phyloP scores from a whole-genome alignment of 495 filamentous ascomycete genomes.

The Neurospora sp. region DNA sequence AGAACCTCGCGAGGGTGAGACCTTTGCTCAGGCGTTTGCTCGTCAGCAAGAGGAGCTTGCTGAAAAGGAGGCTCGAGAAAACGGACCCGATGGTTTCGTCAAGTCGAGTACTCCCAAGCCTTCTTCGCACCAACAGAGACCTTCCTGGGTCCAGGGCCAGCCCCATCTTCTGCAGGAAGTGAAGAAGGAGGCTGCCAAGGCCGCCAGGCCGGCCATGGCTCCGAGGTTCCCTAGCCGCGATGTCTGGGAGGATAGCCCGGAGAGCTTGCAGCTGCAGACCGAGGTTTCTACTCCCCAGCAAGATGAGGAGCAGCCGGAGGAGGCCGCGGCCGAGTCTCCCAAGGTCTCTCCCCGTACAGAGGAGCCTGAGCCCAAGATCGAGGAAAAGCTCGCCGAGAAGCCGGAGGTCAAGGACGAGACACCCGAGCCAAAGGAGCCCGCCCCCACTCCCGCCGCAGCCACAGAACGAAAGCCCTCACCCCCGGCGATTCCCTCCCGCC shows the following conservation, averaged over 20 bases:
- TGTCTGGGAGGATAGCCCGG: slow-evolving; percentile 93
- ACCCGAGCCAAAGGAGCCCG: slow-evolving; percentile 15
- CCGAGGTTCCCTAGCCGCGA: slow-evolving; percentile 88
- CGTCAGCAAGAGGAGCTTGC: slow-evolving; percentile 45
- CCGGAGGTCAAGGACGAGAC: slow-evolving; percentile 20
- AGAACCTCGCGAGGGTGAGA: slow-evolving; percentile 31
- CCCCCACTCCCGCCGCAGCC: background rate
- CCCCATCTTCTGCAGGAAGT: slow-evolving; percentile 30
- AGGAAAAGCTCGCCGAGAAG: slow-evolving; percentile 19
- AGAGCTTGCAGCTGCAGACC: slow-evolving; percentile 69
- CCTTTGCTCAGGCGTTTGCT: slow-evolving; percentile 43
- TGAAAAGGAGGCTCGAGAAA: slow-evolving; percentile 33
- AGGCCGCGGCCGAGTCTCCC: background rate
- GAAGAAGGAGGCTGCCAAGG: slow-evolving; percentile 19
- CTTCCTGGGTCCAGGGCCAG: slow-evolving; percentile 33
- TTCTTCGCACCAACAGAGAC: slow-evolving; percentile 37
- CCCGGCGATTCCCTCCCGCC: background rate
- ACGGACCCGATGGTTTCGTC: slow-evolving; percentile 34
- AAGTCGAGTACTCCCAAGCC: slow-evolving; percentile 6
- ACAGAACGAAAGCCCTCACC: background rate
- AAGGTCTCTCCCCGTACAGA: slow-evolving; percentile 5
- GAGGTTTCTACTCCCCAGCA: slow-evolving; percentile 59
- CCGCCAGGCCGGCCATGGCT: slow-evolving; percentile 37
- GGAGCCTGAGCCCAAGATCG: slow-evolving; percentile 14
- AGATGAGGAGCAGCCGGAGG: slow-evolving; percentile 23